Evolutionary conservation across 2,329 filamentous ascomycete genomes (phyloP).

Genomic region (Fusarium ambrosium): DNA sequence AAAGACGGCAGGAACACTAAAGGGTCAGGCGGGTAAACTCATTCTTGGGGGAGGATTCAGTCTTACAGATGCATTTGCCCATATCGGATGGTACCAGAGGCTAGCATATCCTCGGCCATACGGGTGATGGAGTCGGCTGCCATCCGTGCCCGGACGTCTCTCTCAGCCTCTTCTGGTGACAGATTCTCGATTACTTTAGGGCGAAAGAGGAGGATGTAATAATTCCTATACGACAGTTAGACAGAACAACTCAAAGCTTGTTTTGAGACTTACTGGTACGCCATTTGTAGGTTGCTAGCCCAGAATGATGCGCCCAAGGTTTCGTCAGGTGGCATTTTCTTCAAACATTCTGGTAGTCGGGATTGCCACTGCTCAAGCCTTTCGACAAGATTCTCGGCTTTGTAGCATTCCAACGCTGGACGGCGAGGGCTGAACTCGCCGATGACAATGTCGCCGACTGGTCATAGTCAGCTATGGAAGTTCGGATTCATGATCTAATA

Average conservation of each 20-base stretch:
- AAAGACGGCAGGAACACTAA: constrained; percentile 30
- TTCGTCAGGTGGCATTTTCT: constrained; percentile 15
- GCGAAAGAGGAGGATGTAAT: constrained; percentile 29
- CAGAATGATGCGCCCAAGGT: constrained; percentile 25
- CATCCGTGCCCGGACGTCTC: constrained; percentile 12
- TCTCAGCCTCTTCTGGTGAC: constrained; percentile 8
- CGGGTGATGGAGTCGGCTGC: constrained; percentile 40
- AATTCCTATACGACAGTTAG: not conserved
- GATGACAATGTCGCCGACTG: constrained; percentile 38
- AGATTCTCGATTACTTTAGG: constrained; percentile 11
- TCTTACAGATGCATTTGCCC: constrained; percentile 34
- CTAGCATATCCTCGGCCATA: constrained; percentile 28
- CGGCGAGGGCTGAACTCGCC: constrained; percentile 37
- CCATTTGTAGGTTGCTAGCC: constrained; percentile 29
- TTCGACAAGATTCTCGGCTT: not conserved
- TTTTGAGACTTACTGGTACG: constrained; percentile 26
- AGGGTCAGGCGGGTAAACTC: too few species aligned
- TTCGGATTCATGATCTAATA: fast-evolving
- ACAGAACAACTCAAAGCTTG: fast-evolving
- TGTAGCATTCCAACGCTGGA: constrained; percentile 1
- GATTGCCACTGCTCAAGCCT: constrained; percentile 29
- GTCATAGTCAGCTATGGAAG: not conserved
- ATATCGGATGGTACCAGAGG: constrained; percentile 18
- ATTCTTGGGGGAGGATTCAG: fast-evolving
- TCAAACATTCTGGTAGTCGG: constrained; percentile 11